Percentiles rank a stretch among this genome's conserved stretches.
Evolutionary conservation across 345 rosid species (phyloP).

Genomic region (Salix suchowensis): DNA sequence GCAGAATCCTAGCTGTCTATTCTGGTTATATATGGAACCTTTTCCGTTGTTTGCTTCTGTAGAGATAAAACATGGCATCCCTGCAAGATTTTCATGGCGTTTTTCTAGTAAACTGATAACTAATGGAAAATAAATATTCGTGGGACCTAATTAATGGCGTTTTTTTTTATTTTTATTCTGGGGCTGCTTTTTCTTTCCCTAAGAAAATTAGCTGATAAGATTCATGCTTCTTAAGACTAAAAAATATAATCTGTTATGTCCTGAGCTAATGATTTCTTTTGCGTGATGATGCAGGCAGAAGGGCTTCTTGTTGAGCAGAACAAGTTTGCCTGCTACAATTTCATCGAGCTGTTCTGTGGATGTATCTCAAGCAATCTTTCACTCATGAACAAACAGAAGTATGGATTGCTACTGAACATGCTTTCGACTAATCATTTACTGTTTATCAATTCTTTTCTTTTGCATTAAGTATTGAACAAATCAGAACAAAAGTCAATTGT

Average conservation of each 20-base stretch:
- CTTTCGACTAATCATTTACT: not conserved
- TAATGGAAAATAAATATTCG: not conserved
- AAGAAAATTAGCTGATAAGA: not conserved
- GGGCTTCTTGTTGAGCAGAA: conserved; percentile 67
- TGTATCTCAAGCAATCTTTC: conserved; percentile 46
- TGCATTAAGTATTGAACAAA: not conserved
- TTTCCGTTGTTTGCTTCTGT: not conserved
- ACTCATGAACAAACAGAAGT: conserved; percentile 64
- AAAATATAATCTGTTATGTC: not conserved
- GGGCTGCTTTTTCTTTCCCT: not conserved
- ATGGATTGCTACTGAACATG: not conserved
- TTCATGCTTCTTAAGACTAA: not conserved
- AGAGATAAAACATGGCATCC: not conserved
- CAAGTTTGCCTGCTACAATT: conserved; percentile 46
- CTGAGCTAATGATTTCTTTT: not conserved
- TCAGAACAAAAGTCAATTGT: not conserved
- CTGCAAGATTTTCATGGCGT: not conserved
- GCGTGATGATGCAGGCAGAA: conserved; percentile 51
- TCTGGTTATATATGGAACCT: no score
- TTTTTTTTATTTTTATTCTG: no score
- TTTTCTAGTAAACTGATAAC: not conserved
- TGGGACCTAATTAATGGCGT: not conserved
- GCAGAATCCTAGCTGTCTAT: not conserved
- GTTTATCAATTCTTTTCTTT: not conserved
- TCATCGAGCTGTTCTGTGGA: conserved; percentile 51